phyloP scores from a whole-genome alignment of 805 yeast genomes.

The Nakazawaea ishiwadae region DNA sequence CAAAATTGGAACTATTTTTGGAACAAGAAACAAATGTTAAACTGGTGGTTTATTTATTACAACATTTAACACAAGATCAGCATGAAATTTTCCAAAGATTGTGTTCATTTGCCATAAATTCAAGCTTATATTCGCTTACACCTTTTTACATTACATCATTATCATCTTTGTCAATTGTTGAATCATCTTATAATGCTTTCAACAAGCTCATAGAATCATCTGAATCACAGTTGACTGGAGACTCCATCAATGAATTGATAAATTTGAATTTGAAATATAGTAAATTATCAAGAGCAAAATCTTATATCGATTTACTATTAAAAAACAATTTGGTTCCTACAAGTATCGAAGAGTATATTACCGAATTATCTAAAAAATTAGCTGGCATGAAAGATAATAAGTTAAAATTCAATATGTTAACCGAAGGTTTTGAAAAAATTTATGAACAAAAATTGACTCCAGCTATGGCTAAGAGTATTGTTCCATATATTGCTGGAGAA shows the following conservation, averaged over 20 bases:
- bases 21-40: not conserved
- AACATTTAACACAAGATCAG: not conserved
- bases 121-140: not conserved
- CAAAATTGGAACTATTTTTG: not conserved
- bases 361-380: not conserved
- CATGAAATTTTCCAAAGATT: constrained; percentile 4
- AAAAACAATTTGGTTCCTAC: not conserved
- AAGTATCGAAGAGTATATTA: not conserved
- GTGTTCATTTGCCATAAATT: not conserved
- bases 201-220: not conserved
- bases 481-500: not conserved
- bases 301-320: constrained; percentile 1
- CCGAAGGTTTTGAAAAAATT: constrained; percentile 1
- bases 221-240: not conserved
- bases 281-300: constrained; percentile 3
- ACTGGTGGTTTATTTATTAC: not conserved
- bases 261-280: constrained; percentile 4
- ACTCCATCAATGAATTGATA: constrained; percentile 2
- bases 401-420: constrained; percentile 4
- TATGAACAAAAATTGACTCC: not conserved
- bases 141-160: not conserved
- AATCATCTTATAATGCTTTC: not conserved
- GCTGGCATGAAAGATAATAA: not conserved
- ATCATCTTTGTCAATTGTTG: not conserved
- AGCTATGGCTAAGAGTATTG: not conserved